Evolutionary conservation across 2,329 filamentous ascomycete genomes (phyloP).

Genomic region (Diplodia mutila): DNA sequence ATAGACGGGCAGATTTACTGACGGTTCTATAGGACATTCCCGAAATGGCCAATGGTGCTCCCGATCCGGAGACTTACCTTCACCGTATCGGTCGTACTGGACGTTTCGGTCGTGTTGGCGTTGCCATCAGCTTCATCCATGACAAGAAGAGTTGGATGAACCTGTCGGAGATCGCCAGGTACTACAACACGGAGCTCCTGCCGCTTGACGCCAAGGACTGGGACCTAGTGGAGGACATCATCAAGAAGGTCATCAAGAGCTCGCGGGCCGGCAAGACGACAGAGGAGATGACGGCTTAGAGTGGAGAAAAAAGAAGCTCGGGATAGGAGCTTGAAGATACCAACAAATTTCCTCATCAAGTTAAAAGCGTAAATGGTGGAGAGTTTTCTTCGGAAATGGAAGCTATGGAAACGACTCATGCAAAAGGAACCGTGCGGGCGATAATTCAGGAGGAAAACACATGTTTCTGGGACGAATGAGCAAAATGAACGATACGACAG

Average conservation of each 20-base stretch:
- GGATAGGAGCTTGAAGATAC: conserved; percentile 1
- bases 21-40: conserved; percentile 59
- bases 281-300: conserved; percentile 39
- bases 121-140: conserved; percentile 92
- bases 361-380: neutral
- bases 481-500: neutral
- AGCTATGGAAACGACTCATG: neutral
- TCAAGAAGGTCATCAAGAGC: conserved; percentile 65
- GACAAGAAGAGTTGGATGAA: conserved; percentile 80
- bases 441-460: neutral
- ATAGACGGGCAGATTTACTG: conserved; percentile 24
- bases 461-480: neutral
- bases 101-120: conserved; percentile 93
- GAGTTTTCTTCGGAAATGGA: neutral
- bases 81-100: conserved; percentile 97
- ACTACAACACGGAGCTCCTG: conserved; percentile 80
- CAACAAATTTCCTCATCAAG: conserved; percentile 3
- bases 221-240: conserved; percentile 82
- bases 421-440: neutral
- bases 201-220: conserved; percentile 84
- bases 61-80: conserved; percentile 93
- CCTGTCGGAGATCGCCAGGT: conserved; percentile 75
- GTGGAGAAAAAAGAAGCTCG: neutral
- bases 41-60: conserved; percentile 63
- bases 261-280: conserved; percentile 46